Evolutionary conservation across 352 stramenopile genomes (phyloP), one percentile per base, ranked within the genome.

Genomic region (Thalassiosira mediterranea): DNA sequence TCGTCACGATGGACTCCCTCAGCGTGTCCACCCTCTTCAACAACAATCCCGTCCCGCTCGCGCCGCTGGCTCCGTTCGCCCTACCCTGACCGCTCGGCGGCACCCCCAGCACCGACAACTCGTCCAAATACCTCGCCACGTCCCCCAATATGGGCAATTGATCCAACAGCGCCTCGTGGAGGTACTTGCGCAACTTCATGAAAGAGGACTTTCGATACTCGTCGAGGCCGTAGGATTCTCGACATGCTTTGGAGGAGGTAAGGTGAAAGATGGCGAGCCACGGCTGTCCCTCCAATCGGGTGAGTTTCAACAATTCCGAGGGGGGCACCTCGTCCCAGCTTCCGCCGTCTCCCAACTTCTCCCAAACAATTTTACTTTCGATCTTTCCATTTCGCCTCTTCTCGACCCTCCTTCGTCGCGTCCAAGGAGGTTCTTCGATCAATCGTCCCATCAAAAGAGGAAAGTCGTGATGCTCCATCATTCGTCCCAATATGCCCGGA

Each of bases 401-500:
- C 11, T 61, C 52, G 4, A 61, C 52, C 57, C 38, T 44, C 7
- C 71, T 28, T 26, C 88, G 65, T 49, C 97, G 84, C 4, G 95
- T 98, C 96, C 96, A 98, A 17, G 96, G 96, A 25, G 96, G 95
- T 72, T 98, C 97, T 66, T 98, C 96, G 11, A 98, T 90, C 7
- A 98, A 88, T 28, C 89, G 89, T 1, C 96, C 90, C 17, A 98
- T 88, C 4, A 95, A 91, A 11, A 98, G 81, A 10, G 98, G 88
- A 48, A 96, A 90, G 75, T 98, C 96, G 72, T 98, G 96, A n/a
- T 94, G 98, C 69, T 98, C 95, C n/a, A 98, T 64, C 19, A 98
- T 79, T 17, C 96, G 92, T 8, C 91, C 94, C 10, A 97, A 85
- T 19, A 97, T 84, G 69, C 87, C 92, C 13, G 98, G 69, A 15